Conservation (phyloP, 225 moss, liverwort and hornwort genomes). For the Ulota crispa region DNA sequence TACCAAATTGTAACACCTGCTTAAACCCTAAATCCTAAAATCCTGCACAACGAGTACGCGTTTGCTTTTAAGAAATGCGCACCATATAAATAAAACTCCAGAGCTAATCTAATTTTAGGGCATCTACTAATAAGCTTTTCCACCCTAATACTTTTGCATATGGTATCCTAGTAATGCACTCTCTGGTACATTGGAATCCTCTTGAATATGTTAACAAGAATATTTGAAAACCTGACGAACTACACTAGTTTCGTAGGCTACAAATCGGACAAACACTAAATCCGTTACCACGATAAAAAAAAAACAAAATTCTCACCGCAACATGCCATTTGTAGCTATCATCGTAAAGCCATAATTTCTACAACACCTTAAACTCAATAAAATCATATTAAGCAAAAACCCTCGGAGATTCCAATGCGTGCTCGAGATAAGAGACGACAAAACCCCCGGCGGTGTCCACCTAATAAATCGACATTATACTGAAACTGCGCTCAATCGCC, state of each 20-base stretch:
- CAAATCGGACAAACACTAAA: neutral
- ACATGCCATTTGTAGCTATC: neutral
- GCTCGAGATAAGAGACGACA: neutral
- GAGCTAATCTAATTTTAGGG: neutral
- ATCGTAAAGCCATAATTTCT: neutral
- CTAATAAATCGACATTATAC: neutral
- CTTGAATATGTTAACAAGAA: neutral
- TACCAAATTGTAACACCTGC: neutral
- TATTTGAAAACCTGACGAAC: neutral
- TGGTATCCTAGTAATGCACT: neutral
- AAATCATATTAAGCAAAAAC: neutral
- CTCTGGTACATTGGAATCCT: neutral
- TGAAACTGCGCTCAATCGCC: neutral
- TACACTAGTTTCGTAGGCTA: neutral
- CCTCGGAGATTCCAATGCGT: neutral
- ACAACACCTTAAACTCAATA: neutral
- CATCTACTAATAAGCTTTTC: neutral
- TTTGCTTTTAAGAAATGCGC: neutral
- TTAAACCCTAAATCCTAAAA: neutral
- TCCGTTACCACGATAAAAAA: too few relatives aligned
- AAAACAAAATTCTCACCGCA: neutral
- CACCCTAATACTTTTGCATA: neutral
- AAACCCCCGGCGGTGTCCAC: neutral
- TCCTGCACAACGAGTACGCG: neutral
- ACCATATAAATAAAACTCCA: neutral